Percentiles rank a stretch among this genome's conserved stretches.
phyloP scores from a whole-genome alignment of 1,284 basidiomycete species.

The Naganishia sp. region DNA sequence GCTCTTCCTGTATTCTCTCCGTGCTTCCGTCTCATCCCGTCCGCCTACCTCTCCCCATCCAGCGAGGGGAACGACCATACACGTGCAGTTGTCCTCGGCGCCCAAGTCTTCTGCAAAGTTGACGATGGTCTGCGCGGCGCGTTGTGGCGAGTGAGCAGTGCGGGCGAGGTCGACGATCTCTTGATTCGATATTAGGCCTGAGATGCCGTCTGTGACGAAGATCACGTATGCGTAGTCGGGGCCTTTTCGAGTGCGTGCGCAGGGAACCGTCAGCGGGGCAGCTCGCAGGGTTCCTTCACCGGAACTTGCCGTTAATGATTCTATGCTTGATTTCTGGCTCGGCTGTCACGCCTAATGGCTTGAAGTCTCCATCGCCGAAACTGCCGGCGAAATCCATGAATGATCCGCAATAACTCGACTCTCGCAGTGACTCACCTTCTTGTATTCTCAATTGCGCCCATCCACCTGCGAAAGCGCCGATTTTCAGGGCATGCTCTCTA shows the following conservation, averaged over 20 bases:
- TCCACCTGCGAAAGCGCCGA: slow-evolving; percentile 67
- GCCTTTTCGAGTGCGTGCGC: slow-evolving; percentile 56
- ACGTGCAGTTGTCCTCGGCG: slow-evolving; percentile 88
- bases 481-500: too few relatives aligned
- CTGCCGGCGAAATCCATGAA: slow-evolving; percentile 52
- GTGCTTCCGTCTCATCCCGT: slow-evolving; percentile 71
- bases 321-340: slow-evolving; percentile 89
- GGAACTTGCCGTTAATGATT: slow-evolving; percentile 67
- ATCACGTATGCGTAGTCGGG: slow-evolving; percentile 75
- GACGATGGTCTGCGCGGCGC: slow-evolving; percentile 79
- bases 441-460: slow-evolving; percentile 93
- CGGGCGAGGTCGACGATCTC: slow-evolving; percentile 91
- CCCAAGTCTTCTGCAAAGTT: slow-evolving; percentile 87
- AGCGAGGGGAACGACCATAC: slow-evolving; percentile 84
- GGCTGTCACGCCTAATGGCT: slow-evolving; percentile 85
- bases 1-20: slow-evolving; percentile 74
- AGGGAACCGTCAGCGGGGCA: not conserved
- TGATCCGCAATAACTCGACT: slow-evolving; percentile 26
- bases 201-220: slow-evolving; percentile 85
- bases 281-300: not conserved
- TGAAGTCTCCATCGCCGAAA: slow-evolving; percentile 87
- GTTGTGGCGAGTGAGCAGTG: slow-evolving; percentile 68
- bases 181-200: slow-evolving; percentile 85
- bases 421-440: slow-evolving; percentile 62
- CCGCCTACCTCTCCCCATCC: slow-evolving; percentile 83